A percentile compares a stretch with the other conserved stretches of the same genome.
These are phyloP conservation scores for Echites panduratus DNA, from an alignment of 257 asterid genomes.

Conservation along the genomic window DNA sequence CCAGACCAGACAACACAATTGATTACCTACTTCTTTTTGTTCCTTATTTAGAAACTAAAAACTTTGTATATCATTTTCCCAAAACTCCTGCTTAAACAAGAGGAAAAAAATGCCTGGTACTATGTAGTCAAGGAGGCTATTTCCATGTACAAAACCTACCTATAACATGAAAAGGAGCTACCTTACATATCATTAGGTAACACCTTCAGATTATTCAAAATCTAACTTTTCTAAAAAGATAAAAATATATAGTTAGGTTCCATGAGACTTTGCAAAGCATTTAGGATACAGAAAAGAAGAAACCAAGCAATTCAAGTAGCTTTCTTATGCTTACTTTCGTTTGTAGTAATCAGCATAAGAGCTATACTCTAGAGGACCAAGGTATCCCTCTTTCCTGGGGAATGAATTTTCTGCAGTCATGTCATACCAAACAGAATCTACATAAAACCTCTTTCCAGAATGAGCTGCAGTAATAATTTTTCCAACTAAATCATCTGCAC, in stretches of 20 bases:
- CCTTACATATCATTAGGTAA: neutral
- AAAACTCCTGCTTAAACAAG: neutral
- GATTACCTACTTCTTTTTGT: neutral
- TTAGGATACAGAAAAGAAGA: slow-evolving; percentile 9
- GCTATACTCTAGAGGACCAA: slow-evolving; percentile 95
- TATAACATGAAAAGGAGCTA: too few relatives aligned
- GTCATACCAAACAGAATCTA: slow-evolving; percentile 82
- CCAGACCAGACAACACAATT: neutral
- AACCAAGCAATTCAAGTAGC: slow-evolving; percentile 14
- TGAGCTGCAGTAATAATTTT: slow-evolving; percentile 96
- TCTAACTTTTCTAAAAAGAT: neutral
- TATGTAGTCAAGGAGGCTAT: too few relatives aligned
- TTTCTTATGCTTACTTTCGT: slow-evolving; percentile 63
- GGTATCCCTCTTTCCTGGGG: slow-evolving; percentile 98
- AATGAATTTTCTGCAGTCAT: slow-evolving; percentile 96
- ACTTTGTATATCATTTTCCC: neutral
- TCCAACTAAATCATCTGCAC: slow-evolving; percentile 64
- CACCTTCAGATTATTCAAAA: neutral
- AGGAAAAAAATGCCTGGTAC: neutral
- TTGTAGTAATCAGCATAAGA: slow-evolving; percentile 95
- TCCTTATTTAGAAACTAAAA: neutral
- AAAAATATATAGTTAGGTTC: neutral
- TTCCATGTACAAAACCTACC: too few relatives aligned
- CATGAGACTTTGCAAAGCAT: neutral
- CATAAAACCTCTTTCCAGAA: slow-evolving; percentile 97